phyloP scores from a whole-genome alignment of 1,284 basidiomycete genomes.

The Malassezia pachydermatis region DNA sequence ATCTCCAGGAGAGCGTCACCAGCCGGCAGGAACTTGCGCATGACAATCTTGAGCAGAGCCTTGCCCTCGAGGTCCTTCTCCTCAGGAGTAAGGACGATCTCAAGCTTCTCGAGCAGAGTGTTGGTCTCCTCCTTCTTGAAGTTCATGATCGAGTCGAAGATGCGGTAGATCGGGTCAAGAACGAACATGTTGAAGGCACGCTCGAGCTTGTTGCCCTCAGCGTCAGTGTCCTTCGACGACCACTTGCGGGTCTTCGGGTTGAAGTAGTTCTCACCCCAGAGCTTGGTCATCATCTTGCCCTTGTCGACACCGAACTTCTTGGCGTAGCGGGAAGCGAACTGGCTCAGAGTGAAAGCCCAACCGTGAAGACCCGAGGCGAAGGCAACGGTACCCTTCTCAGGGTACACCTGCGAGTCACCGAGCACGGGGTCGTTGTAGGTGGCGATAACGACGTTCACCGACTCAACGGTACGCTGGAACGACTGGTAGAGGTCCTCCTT shows the following conservation, averaged over 20 bases:
- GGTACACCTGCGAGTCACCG: slow-evolving; percentile 98
- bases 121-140: slow-evolving; percentile 89
- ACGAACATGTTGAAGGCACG: slow-evolving; percentile 63
- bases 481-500: slow-evolving; percentile 98
- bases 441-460: slow-evolving; percentile 96
- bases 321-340: slow-evolving; percentile 87
- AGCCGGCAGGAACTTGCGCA: slow-evolving; percentile 99
- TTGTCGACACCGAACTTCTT: slow-evolving; percentile 99
- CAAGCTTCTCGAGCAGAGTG: slow-evolving; percentile 90
- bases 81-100: slow-evolving; percentile 75
- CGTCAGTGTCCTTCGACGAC: slow-evolving; percentile 67
- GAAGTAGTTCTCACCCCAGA: slow-evolving; percentile 99
- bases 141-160: slow-evolving; percentile 99
- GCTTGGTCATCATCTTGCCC: slow-evolving; percentile 92
- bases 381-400: slow-evolving; percentile 94
- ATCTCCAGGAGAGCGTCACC: slow-evolving; percentile 98
- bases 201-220: slow-evolving; percentile 75
- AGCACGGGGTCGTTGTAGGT: slow-evolving; percentile 90
- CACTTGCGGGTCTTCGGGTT: slow-evolving; percentile 97
- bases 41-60: slow-evolving; percentile 89
- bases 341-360: slow-evolving; percentile 97
- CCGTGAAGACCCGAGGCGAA: slow-evolving; percentile 99
- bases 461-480: slow-evolving; percentile 95
- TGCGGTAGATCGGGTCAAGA: slow-evolving; percentile 96
- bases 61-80: slow-evolving; percentile 96